Conservation (phyloP, 108 stramenopile species). For the Nitzschia inconspicua region DNA sequence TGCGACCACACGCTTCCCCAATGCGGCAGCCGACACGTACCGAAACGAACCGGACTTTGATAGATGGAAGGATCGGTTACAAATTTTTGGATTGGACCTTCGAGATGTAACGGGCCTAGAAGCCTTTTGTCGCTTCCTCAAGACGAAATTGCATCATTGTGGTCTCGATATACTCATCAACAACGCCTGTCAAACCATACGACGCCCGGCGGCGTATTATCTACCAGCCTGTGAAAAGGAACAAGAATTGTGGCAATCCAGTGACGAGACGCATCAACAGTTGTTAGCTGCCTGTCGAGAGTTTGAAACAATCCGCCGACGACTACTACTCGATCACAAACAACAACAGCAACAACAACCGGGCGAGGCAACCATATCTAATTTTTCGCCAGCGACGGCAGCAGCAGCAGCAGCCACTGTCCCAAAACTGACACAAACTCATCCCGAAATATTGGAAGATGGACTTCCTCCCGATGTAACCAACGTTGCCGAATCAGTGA, state of each 20-base stretch:
- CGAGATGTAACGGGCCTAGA: constrained; percentile 84
- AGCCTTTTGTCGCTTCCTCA: constrained; percentile 74
- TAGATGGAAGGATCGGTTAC: constrained; percentile 51
- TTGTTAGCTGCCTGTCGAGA: constrained; percentile 60
- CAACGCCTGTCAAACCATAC: constrained; percentile 93
- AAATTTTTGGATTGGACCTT: constrained; percentile 79
- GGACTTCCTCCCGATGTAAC: no score
- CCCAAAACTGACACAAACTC: neutral
- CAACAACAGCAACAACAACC: neutral
- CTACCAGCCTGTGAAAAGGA: constrained; percentile 68
- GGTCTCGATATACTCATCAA: constrained; percentile 88
- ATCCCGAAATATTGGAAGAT: no score
- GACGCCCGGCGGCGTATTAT: constrained; percentile 83
- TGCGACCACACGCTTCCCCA: constrained; percentile 88
- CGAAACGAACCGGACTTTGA: constrained; percentile 63
- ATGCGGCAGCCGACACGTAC: constrained; percentile 61
- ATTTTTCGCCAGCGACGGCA: no score
- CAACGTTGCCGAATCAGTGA: neutral
- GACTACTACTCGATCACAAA: constrained; percentile 42
- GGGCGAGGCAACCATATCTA: no score
- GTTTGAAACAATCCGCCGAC: constrained; percentile 62
- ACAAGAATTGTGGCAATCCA: constrained; percentile 51
- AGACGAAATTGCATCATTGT: constrained; percentile 38
- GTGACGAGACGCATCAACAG: constrained; percentile 51
- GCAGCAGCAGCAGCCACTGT: neutral